Evolutionary conservation across 116 monocot species (phyloP), one percentile per base, ranked within the genome.

Genomic region (Iris pallida): DNA sequence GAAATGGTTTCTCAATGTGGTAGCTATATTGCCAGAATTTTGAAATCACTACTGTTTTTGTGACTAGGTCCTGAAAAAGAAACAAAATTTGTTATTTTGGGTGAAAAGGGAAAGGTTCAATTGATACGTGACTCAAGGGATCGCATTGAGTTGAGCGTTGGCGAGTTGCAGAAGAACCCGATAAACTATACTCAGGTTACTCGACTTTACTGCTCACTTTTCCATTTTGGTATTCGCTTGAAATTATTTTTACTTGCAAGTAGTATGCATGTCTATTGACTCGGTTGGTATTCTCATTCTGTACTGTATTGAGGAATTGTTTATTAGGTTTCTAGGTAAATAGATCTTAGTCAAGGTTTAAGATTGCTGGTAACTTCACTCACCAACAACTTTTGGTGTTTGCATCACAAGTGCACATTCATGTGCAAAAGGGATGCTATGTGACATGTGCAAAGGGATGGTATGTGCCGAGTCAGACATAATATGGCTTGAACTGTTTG

Each of bases 91-190:
- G 91, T 95, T 40, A 57, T 95, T 43, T 75, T 95, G 76, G 95
- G 95, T 17, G 95, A 95, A 65, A 95, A 95, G 66, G 95, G 95
- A 2, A 95, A 95, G 76, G 95, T 83, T 59, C 95, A 95, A 55
- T 47, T 95, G 49, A 44, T 95, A 43, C 91, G 95, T 80, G 89
- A 95, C 68, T 91, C 91, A 18, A 91, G 73, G 82, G 75, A 78
- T 4, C 61, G 60, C 45, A 89, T 95, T 78, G 76, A 70, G 53
- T 59, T 95, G 76, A 70, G 47, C 12, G 41, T 89, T 63, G 42
- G 86, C 30, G 95, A 95, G 65, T 58, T 89, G 63, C 95, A 95
- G 76, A 95, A 91, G 65, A 95, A 86, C 65, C 95, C 91, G 15
- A 47, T 95, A 40, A 95, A 91, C 47, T 95, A 89, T 61, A 91